A percentile compares a stretch with the other conserved stretches of the same genome.
Evolutionary conservation across 2,329 filamentous ascomycete genomes (phyloP).

Genomic region (Nemania sp.): DNA sequence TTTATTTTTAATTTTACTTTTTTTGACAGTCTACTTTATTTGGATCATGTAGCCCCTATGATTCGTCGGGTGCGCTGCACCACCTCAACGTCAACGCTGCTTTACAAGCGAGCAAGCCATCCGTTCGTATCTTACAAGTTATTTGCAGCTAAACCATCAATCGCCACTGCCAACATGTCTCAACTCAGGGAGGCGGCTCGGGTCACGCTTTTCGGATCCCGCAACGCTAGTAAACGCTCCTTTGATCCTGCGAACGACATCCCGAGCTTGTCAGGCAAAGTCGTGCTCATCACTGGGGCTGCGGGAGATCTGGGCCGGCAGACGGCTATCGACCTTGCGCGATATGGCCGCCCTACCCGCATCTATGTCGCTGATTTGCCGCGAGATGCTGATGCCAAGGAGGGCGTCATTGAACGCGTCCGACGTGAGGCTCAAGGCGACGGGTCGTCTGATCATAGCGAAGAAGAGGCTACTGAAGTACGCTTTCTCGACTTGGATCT

Average conservation of each 20-base stretch:
- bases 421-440: constrained; percentile 5
- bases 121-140: no score
- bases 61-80: no score
- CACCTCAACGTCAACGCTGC: no score
- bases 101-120: no score
- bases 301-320: not conserved
- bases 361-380: constrained; percentile 8
- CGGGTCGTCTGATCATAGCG: not conserved
- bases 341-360: constrained; percentile 22
- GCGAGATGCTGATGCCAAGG: not conserved
- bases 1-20: no score
- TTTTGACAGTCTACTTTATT: no score
- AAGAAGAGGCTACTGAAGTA: constrained; percentile 6
- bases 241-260: constrained; percentile 37
- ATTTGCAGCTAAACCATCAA: no score
- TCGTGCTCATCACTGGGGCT: constrained; percentile 36
- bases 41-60: no score
- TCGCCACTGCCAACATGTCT: no score
- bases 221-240: not conserved
- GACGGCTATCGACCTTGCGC: constrained; percentile 35
- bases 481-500: constrained; percentile 32
- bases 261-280: constrained; percentile 34
- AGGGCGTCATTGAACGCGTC: not conserved
- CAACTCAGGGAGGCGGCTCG: constrained; percentile 2
- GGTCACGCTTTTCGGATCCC: constrained; percentile 16